A percentile compares a stretch with the other conserved stretches of the same genome.
phyloP scores from a whole-genome alignment of 148 eudicot species.

The Tetragonia tetragonoides region DNA sequence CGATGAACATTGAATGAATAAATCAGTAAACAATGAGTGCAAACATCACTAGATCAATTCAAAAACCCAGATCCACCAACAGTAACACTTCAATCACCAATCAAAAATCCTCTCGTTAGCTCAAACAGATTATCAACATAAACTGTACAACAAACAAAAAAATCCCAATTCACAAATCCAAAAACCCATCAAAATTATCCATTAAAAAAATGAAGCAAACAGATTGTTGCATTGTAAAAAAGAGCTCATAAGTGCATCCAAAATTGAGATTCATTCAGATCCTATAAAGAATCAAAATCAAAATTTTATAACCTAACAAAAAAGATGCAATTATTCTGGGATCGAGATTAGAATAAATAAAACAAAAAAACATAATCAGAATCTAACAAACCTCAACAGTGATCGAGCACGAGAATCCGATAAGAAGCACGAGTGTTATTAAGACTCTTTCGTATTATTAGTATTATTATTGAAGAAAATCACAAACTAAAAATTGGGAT shows the following conservation, averaged over 20 bases:
- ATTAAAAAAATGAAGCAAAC: not conserved
- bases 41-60: not conserved
- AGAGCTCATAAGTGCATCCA: not conserved
- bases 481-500: constrained; percentile 10
- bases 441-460: not conserved
- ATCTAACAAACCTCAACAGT: constrained; percentile 20
- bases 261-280: constrained; percentile 5
- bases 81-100: constrained; percentile 1
- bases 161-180: constrained; percentile 1
- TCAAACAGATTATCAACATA: not conserved
- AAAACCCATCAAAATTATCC: not conserved
- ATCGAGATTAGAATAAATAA: not conserved
- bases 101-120: not conserved
- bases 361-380: not conserved
- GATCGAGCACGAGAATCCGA: constrained; percentile 13
- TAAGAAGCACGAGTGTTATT: constrained; percentile 2
- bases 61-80: constrained; percentile 19
- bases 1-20: not conserved
- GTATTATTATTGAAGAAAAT: constrained; percentile 6
- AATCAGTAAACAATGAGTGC: not conserved
- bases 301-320: not conserved
- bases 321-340: not conserved
- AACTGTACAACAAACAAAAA: not conserved
- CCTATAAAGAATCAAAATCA: constrained; percentile 7
- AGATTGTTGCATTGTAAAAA: not conserved